These are phyloP conservation scores for Syzygium malaccense DNA, from an alignment of 441 rosid species.

Conservation along the genomic window DNA sequence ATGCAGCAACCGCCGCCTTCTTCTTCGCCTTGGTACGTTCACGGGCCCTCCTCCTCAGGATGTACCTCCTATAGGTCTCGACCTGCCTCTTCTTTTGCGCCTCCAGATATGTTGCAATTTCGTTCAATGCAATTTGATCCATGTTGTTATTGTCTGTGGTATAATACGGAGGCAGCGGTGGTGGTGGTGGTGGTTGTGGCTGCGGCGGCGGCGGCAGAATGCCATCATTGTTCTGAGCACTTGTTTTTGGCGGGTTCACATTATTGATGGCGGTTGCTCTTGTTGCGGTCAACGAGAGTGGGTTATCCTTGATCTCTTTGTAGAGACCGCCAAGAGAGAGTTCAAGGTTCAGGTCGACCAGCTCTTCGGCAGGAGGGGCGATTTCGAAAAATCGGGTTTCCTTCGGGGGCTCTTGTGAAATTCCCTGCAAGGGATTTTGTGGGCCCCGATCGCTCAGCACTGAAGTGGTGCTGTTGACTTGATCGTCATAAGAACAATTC, in stretches of 20 bases:
- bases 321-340: slow-evolving; percentile 9
- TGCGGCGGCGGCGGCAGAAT: not conserved
- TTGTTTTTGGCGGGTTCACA: not conserved
- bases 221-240: not conserved
- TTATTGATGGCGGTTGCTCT: not conserved
- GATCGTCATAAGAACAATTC: no score
- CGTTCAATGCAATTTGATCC: not conserved
- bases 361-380: not conserved
- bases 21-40: not conserved
- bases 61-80: not conserved
- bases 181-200: not conserved
- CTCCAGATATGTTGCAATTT: not conserved
- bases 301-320: not conserved
- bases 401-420: accelerated
- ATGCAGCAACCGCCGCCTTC: not conserved
- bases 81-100: not conserved
- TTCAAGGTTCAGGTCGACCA: not conserved
- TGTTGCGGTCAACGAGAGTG: not conserved
- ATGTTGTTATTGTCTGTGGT: not conserved
- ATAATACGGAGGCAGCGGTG: not conserved
- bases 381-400: not conserved
- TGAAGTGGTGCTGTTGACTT: not conserved
- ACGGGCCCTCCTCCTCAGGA: not conserved
- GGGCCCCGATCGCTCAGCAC: not conserved
- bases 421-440: not conserved